Base-by-base conservation (phyloP, 1,284 basidiomycete genomes). In the Austroboletus sp. region DNA sequence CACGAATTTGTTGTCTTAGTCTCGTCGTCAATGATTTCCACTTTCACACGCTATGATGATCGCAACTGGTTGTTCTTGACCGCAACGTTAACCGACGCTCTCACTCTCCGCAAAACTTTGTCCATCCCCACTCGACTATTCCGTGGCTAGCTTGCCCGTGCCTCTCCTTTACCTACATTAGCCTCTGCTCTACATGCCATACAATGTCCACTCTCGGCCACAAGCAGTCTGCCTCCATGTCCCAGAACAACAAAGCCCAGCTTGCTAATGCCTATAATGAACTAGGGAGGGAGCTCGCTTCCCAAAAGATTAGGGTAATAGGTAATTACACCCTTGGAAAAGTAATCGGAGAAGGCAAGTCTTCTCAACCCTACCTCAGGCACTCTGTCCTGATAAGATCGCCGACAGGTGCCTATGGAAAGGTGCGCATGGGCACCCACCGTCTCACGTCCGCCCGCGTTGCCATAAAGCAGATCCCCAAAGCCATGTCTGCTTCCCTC, bases 381-480 rank as follows among this genome's bases (percentile, higher is more conserved):
- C 43, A 45, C 47, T 41, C 21, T 17, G 30, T 6, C 38, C 52
- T 65, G 59, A 62, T 65, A 61, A 63, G 60, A 62, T 57, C 38
- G 48, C 39, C 34, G 41, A 23, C 58, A 92, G 90, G 90, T 51
- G 84, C 91, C 37, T 94, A 91, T 66, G 93, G 93, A 42, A 94
- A 92, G 62, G 93, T 96, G 19, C 82, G 93, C 44, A 74, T 97
- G 61, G 93, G 90, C 39, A 92, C 87, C 1, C 93, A 97, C 66
- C 86, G 93, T 49, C 75, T 95, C 40, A 92, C 92, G 2, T 85
- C 85, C 3, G 83, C 82, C 39, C 80, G 89, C 46, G 91, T 97
- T 52, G 95, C 95, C 42, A 88, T 98, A 70, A 98, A 98, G 70
- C 94, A 98, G 68, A 92, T 98, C 52, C 92, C 95, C 30, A 98